A percentile compares a stretch with the other conserved stretches of the same genome.
phyloP scores from a whole-genome alignment of 108 stramenopile species.

The Nitzschia inconspicua region DNA sequence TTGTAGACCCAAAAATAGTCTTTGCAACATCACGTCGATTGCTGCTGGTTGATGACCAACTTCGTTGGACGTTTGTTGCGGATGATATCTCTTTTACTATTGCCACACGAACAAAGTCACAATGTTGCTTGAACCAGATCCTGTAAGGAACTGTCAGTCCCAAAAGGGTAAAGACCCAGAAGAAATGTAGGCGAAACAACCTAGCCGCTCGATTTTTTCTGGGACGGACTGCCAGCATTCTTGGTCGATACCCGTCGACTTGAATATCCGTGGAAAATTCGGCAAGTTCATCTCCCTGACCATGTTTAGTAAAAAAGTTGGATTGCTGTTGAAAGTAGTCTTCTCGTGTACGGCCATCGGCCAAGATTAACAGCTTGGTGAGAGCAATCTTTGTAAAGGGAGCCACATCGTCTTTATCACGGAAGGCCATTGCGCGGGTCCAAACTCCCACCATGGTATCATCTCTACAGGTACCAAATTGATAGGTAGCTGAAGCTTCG shows the following conservation, averaged over 20 bases:
- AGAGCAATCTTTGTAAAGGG: conserved; percentile 76
- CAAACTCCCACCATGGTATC: conserved; percentile 75
- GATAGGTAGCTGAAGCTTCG: conserved; percentile 51
- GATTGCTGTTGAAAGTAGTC: conserved; percentile 88
- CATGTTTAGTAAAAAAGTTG: conserved; percentile 68
- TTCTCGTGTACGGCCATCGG: conserved; percentile 53
- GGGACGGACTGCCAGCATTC: conserved; percentile 63
- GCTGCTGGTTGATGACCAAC: no score
- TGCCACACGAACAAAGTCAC: conserved; percentile 78
- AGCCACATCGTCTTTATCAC: conserved; percentile 28
- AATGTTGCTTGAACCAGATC: conserved; percentile 76
- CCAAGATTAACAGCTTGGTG: conserved; percentile 64
- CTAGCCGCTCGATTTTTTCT: conserved; percentile 31
- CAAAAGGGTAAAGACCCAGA: conserved; percentile 63
- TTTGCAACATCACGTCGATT: no score
- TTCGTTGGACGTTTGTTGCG: no score
- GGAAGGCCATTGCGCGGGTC: conserved; percentile 50
- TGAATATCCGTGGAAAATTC: conserved; percentile 82
- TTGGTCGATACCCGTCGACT: conserved; percentile 66
- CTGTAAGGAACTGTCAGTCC: conserved; percentile 83
- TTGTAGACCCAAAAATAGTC: no score
- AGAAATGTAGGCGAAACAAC: conserved; percentile 53
- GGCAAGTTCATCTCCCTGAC: conserved; percentile 67
- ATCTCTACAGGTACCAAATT: conserved; percentile 49
- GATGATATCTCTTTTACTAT: conserved; percentile 72